Conservation (phyloP, 1,139 yeast species). For the Geotrichum cucujoidarum region DNA sequence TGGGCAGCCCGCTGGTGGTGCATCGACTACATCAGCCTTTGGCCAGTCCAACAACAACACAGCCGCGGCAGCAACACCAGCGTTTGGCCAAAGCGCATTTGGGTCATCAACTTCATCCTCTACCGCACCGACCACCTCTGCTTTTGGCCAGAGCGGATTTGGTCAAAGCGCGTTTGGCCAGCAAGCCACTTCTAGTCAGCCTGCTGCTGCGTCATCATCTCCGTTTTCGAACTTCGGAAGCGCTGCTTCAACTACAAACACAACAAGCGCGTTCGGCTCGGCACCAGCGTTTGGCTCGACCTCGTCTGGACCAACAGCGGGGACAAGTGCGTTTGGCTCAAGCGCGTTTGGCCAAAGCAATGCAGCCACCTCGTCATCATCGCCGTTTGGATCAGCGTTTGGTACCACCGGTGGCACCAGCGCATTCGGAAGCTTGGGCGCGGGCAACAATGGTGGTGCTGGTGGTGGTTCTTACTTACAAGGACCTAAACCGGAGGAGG, state of each 20-base stretch:
- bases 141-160: slow-evolving; percentile 28
- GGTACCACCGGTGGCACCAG: slow-evolving; percentile 16
- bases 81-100: slow-evolving; percentile 25
- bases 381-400: slow-evolving; percentile 20
- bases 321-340: too few relatives aligned
- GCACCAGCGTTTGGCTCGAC: slow-evolving; percentile 23
- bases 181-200: slow-evolving; percentile 20
- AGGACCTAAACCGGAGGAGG: slow-evolving; percentile 37
- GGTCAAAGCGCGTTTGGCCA: slow-evolving; percentile 24
- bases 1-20: slow-evolving; percentile 14
- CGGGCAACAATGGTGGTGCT: background rate
- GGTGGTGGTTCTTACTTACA: slow-evolving; percentile 32
- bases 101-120: slow-evolving; percentile 16
- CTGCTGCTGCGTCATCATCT: background rate
- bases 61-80: too few relatives aligned
- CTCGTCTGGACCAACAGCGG: too few relatives aligned
- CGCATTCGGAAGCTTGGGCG: slow-evolving; percentile 7
- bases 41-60: too few relatives aligned
- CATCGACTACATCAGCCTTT: slow-evolving; percentile 21
- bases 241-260: background rate
- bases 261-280: slow-evolving; percentile 24
- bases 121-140: slow-evolving; percentile 25
- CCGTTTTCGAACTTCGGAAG: slow-evolving; percentile 13
- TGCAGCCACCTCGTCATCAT: slow-evolving; percentile 16
- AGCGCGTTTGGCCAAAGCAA: too few relatives aligned